These are phyloP conservation scores for Yamadazyma triangularis DNA, from an alignment of 1,139 yeast species.

Conservation along the genomic window DNA sequence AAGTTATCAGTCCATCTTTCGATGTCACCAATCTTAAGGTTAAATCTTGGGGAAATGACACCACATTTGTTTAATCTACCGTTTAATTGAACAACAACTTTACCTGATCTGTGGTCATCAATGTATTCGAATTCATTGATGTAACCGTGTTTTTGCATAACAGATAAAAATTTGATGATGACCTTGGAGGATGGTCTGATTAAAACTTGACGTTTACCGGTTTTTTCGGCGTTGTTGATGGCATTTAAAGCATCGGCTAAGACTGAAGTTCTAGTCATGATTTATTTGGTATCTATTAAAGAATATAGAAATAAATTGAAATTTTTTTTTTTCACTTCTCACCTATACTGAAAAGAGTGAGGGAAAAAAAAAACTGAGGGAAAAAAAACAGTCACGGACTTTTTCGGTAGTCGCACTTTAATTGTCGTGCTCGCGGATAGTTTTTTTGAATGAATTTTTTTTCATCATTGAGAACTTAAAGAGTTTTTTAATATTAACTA, in stretches of 20 bases:
- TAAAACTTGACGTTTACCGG: conserved; percentile 97
- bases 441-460: neutral
- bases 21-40: conserved; percentile 83
- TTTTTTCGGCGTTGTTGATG: conserved; percentile 96
- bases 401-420: neutral
- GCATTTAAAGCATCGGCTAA: conserved; percentile 97
- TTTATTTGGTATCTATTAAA: conserved; percentile 1
- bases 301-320: neutral
- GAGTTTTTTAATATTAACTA: neutral
- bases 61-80: conserved; percentile 98
- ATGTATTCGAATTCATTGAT: conserved; percentile 91
- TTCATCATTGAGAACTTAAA: neutral
- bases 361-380: neutral
- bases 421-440: neutral
- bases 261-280: conserved; percentile 95
- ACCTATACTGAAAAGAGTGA: neutral
- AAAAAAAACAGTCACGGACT: neutral
- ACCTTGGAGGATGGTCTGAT: conserved; percentile 98
- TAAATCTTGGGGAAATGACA: conserved; percentile 95
- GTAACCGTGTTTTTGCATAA: conserved; percentile 90
- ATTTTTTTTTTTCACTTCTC: conserved; percentile 4
- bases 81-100: conserved; percentile 88
- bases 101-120: conserved; percentile 97
- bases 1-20: conserved; percentile 97
- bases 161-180: conserved; percentile 89